A percentile compares a stretch with the other conserved stretches of the same genome.
phyloP scores from a whole-genome alignment of 2,329 filamentous ascomycete species.

The Zymoseptoria brevis region DNA sequence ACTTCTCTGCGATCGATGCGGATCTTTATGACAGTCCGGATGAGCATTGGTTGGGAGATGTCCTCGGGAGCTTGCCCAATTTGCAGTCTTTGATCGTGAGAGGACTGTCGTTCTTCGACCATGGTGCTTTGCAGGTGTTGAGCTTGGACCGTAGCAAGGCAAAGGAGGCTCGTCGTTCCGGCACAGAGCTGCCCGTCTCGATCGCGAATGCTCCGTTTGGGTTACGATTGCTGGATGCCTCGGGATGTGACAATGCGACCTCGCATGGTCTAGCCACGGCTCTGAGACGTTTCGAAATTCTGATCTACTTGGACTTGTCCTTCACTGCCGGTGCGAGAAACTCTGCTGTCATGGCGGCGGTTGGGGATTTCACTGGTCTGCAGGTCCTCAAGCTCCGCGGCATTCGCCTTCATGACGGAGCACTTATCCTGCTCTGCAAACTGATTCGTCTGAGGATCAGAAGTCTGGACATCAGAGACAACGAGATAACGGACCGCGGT shows the following conservation, averaged over 20 bases:
- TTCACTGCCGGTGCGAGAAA: constrained; percentile 29
- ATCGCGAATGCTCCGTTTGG: constrained; percentile 33
- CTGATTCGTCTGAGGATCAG: constrained; percentile 46
- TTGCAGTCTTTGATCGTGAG: constrained; percentile 54
- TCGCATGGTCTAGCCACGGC: constrained; percentile 46
- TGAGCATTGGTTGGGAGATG: constrained; percentile 51
- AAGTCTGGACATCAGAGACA: constrained; percentile 50
- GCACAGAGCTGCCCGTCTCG: constrained; percentile 29
- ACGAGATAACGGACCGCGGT: constrained; percentile 49
- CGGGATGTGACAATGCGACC: constrained; percentile 51
- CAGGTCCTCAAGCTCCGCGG: constrained; percentile 51
- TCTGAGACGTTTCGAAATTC: constrained; percentile 44
- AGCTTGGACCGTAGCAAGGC: constrained; percentile 23
- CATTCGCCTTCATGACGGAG: constrained; percentile 46
- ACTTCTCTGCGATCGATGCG: constrained; percentile 52
- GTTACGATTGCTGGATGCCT: constrained; percentile 49
- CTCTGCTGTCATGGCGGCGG: constrained; percentile 36
- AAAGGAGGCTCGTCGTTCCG: constrained; percentile 14
- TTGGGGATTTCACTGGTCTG: constrained; percentile 43
- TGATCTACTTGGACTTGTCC: constrained; percentile 54
- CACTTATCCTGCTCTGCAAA: constrained; percentile 45
- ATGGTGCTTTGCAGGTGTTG: constrained; percentile 47
- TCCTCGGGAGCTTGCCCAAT: constrained; percentile 50
- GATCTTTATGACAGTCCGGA: constrained; percentile 54
- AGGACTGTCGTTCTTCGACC: constrained; percentile 54